These are phyloP conservation scores for Lobosporangium transversale DNA, from an alignment of 192 early-diverging fungal genomes.

Conservation along the genomic window DNA sequence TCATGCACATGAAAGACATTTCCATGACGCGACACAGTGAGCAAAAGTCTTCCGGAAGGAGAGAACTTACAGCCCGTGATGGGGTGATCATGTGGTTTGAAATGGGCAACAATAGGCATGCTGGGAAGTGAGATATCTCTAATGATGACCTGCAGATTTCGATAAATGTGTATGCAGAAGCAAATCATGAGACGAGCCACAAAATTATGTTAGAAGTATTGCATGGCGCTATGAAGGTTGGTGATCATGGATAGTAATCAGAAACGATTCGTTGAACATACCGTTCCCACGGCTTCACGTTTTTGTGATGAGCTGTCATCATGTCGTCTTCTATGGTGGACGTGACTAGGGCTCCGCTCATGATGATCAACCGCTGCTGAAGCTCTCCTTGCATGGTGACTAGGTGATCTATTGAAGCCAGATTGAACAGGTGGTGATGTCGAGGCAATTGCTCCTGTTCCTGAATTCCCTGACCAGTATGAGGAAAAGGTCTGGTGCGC, in stretches of 20 bases:
- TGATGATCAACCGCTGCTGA: constrained; percentile 30
- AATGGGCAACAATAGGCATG: constrained; percentile 69
- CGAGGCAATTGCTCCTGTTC: constrained; percentile 23
- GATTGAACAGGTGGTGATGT: constrained; percentile 28
- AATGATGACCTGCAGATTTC: constrained; percentile 58
- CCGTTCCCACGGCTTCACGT: constrained; percentile 51
- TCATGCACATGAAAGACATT: constrained; percentile 80
- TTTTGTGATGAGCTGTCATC: constrained; percentile 44
- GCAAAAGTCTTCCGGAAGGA: constrained; percentile 68
- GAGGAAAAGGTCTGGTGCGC: constrained; percentile 74
- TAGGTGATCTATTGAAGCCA: constrained; percentile 19
- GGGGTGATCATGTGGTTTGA: constrained; percentile 75
- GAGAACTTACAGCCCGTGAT: constrained; percentile 72
- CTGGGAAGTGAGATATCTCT: constrained; percentile 56
- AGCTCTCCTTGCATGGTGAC: constrained; percentile 18
- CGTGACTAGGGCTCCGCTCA: constrained; percentile 14
- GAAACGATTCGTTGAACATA: too few species aligned
- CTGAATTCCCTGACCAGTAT: constrained; percentile 63
- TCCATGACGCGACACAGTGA: constrained; percentile 78
- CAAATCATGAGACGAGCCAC: too few species aligned
- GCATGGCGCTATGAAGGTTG: too few species aligned
- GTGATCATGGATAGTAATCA: too few species aligned
- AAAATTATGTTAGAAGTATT: too few species aligned
- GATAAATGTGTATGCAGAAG: too few species aligned
- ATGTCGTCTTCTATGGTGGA: constrained; percentile 17